phyloP scores from a whole-genome alignment of 2,329 filamentous ascomycete genomes.

The Verticillium longisporum region DNA sequence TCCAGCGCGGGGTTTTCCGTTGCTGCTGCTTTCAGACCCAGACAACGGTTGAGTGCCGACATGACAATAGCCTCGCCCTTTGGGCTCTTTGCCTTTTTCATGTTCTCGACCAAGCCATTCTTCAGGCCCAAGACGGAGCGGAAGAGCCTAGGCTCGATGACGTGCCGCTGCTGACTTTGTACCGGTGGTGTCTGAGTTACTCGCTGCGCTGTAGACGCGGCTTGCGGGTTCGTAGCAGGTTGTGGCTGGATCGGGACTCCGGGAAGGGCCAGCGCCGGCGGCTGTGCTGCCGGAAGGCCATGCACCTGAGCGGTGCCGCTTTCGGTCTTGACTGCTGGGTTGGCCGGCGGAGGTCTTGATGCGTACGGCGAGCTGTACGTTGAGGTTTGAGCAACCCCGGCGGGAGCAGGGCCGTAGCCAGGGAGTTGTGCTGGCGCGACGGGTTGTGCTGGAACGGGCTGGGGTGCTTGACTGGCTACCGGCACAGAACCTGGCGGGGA shows the following conservation, averaged over 20 bases:
- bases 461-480: constrained; percentile 7
- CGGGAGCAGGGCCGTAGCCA: constrained; percentile 15
- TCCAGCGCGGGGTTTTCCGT: constrained; percentile 40
- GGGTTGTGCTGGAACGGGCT: constrained; percentile 16
- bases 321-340: constrained; percentile 12
- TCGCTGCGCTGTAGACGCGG: constrained; percentile 1
- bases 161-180: constrained; percentile 18
- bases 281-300: not conserved
- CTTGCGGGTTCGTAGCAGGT: constrained; percentile 8
- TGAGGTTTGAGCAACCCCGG: constrained; percentile 13
- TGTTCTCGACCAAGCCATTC: constrained; percentile 37
- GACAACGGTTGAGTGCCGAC: constrained; percentile 44
- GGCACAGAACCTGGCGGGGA: constrained; percentile 9
- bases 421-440: constrained; percentile 16
- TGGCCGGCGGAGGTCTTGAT: constrained; percentile 16
- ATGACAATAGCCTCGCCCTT: constrained; percentile 41
- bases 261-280: constrained; percentile 5
- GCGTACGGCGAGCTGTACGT: constrained; percentile 23
- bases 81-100: constrained; percentile 33
- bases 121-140: constrained; percentile 37
- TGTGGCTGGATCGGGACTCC: constrained; percentile 7
- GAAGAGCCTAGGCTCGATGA: constrained; percentile 37
- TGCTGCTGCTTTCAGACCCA: constrained; percentile 37
- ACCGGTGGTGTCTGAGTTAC: constrained; percentile 8
- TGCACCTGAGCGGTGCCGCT: constrained; percentile 7